A percentile compares a stretch with the other conserved stretches of the same genome.
Evolutionary conservation across 306 rosid genomes (phyloP).

Genomic region (Cucurbita ficifolia): DNA sequence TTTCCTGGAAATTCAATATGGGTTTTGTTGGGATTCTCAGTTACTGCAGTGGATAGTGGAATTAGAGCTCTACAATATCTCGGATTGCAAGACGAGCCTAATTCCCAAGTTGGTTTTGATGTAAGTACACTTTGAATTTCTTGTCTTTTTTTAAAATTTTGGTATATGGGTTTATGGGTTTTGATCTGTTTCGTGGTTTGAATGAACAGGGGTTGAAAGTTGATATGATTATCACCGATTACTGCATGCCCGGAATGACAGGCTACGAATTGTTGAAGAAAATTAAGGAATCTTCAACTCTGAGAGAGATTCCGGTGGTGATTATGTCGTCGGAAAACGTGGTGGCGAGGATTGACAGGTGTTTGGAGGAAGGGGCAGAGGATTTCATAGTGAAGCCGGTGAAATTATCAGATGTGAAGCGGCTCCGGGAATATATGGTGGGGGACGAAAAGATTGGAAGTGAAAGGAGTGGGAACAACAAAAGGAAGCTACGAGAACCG

Average conservation of each 20-base stretch:
- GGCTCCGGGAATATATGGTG: slow-evolving; percentile 40
- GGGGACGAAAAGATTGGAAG: slow-evolving; percentile 28
- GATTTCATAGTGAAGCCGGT: slow-evolving; percentile 95
- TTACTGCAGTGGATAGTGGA: slow-evolving; percentile 93
- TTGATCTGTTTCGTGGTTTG: not conserved
- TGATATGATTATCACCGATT: slow-evolving; percentile 91
- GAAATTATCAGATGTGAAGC: slow-evolving; percentile 71
- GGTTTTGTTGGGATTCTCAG: slow-evolving; percentile 19
- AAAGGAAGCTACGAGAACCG: slow-evolving; percentile 47
- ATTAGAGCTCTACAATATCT: slow-evolving; percentile 72
- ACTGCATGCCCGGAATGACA: slow-evolving; percentile 98
- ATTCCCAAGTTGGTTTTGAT: slow-evolving; percentile 40
- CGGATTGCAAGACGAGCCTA: slow-evolving; percentile 55
- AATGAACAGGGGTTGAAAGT: slow-evolving; percentile 46
- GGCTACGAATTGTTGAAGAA: slow-evolving; percentile 88
- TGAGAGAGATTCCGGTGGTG: slow-evolving; percentile 74
- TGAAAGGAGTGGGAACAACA: slow-evolving; percentile 23
- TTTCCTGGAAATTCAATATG: not conserved
- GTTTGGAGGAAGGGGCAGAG: slow-evolving; percentile 97
- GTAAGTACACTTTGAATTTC: slow-evolving; percentile 18
- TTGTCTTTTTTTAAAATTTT: not conserved
- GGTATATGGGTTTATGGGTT: not conserved
- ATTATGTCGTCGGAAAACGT: slow-evolving; percentile 95
- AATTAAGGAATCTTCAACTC: slow-evolving; percentile 76
- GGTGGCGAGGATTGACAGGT: slow-evolving; percentile 81